phyloP scores from a whole-genome alignment of 176 grass and related monocot genomes.

The Bromus sterilis region DNA sequence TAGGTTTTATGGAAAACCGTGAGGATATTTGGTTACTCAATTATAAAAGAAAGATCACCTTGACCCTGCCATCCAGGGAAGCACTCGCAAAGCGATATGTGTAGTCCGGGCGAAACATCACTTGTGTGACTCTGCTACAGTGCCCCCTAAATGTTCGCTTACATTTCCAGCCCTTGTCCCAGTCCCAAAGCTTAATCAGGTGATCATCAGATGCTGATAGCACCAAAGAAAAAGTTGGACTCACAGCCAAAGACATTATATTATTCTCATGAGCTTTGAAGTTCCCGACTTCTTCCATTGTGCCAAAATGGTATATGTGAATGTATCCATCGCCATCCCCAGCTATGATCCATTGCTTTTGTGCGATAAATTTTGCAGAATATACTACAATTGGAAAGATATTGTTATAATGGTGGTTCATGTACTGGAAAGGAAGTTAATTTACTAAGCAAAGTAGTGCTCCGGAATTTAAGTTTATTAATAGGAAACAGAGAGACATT shows the following conservation, averaged over 20 bases:
- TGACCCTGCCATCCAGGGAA: neutral
- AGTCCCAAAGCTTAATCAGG: slow-evolving; percentile 64
- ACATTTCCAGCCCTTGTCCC: slow-evolving; percentile 51
- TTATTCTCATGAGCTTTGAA: neutral
- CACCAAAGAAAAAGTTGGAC: neutral
- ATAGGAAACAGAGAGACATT: neutral
- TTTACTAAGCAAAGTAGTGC: neutral
- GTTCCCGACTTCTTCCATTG: neutral
- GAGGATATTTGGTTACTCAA: neutral
- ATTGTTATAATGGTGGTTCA: neutral
- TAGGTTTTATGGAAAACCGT: neutral
- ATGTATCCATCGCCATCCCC: neutral
- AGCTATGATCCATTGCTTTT: neutral
- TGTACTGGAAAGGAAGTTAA: neutral
- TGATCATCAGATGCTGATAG: slow-evolving; percentile 15
- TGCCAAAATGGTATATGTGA: neutral
- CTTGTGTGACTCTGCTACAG: slow-evolving; percentile 45
- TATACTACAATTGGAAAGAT: neutral
- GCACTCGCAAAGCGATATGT: slow-evolving; percentile 42
- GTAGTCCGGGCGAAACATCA: slow-evolving; percentile 45
- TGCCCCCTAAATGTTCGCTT: slow-evolving; percentile 61
- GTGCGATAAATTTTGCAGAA: neutral
- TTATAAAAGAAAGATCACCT: neutral
- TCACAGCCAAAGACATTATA: neutral
- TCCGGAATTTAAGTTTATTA: neutral